Evolutionary conservation across 345 rosid genomes (phyloP), one percentile per base, ranked within the genome.

Genomic region (Linum trigynum): DNA sequence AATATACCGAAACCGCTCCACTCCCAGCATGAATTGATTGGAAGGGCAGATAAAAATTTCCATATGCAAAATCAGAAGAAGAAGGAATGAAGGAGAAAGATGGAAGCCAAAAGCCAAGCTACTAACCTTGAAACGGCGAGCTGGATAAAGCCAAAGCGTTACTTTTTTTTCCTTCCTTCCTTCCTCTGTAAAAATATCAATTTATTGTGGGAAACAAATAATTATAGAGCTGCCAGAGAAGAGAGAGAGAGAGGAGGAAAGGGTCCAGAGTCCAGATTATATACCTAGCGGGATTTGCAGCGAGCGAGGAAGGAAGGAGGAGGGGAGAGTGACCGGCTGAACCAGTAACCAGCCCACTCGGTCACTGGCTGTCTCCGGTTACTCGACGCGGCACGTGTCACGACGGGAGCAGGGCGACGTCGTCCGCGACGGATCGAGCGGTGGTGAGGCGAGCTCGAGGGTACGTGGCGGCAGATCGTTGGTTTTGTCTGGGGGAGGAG

Each of bases 261-360:
- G 77, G 67, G 65, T 74, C 76, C 70, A 59, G 74, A 37, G 65
- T 74, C 76, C 70, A 59, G 74, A 37, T 69, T 79, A 65, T 78
- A 78, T 83, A 73, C 63, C 79, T 67, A 84, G 85, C 86, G 89
- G 85, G 84, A 76, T 73, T 6, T 66, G 70, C 65, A 63, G n/a
- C n/a, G n/a, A n/a, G n/a, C n/a, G n/a, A n/a, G n/a, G n/a, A n/a
- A n/a, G n/a, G n/a, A n/a, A n/a, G n/a, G n/a, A n/a, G n/a, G n/a
- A n/a, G 32, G 32, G 32, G 68, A 17, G 67, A 51, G 7, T 48
- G 2, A 48, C 53, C 53, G 53, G 53, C 53, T 48, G 53, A 12
- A 57, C 6, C 61, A 37, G 38, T 57, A 5, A 57, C 38, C 61
- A 57, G 12, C 61, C 38, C 3, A 8, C 3, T 5, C 1, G 38